Base-by-base conservation (phyloP, 441 rosid species). In the Adansonia gregorii region DNA sequence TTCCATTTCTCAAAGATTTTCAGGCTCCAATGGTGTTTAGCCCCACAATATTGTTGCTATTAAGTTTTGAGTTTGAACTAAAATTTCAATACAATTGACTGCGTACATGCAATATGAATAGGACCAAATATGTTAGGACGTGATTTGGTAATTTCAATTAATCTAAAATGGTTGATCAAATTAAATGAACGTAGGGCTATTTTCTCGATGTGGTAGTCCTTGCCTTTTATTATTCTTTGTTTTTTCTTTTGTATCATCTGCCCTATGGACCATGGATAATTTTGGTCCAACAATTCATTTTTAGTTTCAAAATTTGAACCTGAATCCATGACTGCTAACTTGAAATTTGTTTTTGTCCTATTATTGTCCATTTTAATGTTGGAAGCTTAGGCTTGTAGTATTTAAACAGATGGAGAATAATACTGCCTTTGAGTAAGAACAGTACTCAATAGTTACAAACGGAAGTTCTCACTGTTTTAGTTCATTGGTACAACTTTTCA, bases 1-100 rank as follows among this genome's bases (percentile, higher is more conserved):
- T 19, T 43, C 31, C 35, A 19, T 10, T 48, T 67, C 72, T 39
- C 54, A 43, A 67, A 20, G 17, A 45, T 43, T 19, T 43, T 46
- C 54, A 51, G 27, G 2, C 27, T 12, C 55, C 55, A 17, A 67
- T 39, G 22, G 54, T 45, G 72, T 51, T 41, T 66, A 66, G 70
- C 17, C 9, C 70, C 14, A 0, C 1, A 41, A n/a, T 51, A 8
- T 41, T 41, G 27, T 41, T 66, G 49, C 72, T 10, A 19, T 19
- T 67, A 45, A 67, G 8, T 67, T 67, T 19, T 67, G 54, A 67
- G n/a, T 67, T 43, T 67, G 72, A 43, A 19, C 72, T 67, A 46
- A 67, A 67, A 19, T 45, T 67, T 14, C 43, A 31, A 31, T 63
- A 31, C 41, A 63, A 45, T 31, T 43, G 52, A 43, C 52, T 45